A percentile compares a stretch with the other conserved stretches of the same genome.
Evolutionary conservation across 768 basidiomycete genomes (phyloP).

Genomic region (Tulasnella sp.): DNA sequence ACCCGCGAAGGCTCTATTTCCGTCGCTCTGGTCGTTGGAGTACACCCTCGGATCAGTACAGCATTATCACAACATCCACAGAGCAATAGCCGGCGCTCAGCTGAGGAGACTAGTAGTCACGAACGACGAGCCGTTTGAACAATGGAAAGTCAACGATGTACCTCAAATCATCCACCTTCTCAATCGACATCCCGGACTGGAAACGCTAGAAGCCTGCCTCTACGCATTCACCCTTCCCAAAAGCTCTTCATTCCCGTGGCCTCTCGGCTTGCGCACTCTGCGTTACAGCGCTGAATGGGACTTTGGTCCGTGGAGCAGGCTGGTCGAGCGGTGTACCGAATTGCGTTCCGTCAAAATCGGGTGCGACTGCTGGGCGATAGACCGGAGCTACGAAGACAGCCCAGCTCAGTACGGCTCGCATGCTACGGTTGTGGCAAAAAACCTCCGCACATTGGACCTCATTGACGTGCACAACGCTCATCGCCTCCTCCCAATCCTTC

Average conservation of each 20-base stretch:
- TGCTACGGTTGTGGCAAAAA: not conserved
- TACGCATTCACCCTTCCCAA: too few relatives aligned
- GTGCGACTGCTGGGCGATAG: too few relatives aligned
- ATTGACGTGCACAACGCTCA: not conserved
- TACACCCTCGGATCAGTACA: not conserved
- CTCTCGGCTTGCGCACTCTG: not conserved
- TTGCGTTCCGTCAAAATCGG: not conserved
- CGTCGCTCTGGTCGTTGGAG: not conserved
- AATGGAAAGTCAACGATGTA: too few relatives aligned
- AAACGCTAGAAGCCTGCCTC: not conserved
- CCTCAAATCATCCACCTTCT: not conserved
- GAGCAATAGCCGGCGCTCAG: not conserved
- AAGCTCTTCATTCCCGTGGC: not conserved
- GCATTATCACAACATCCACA: not conserved
- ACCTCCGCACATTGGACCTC: not conserved
- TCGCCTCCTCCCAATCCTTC: not conserved
- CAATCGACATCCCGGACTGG: not conserved
- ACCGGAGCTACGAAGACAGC: too few relatives aligned
- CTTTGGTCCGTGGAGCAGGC: not conserved
- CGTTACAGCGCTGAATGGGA: not conserved
- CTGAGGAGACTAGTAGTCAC: not conserved
- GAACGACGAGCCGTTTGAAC: not conserved
- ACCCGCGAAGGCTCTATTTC: not conserved
- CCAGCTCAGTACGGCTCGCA: too few relatives aligned
- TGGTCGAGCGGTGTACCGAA: not conserved